Conservation (phyloP, 345 rosid species). For the Nephelium lappaceum region DNA sequence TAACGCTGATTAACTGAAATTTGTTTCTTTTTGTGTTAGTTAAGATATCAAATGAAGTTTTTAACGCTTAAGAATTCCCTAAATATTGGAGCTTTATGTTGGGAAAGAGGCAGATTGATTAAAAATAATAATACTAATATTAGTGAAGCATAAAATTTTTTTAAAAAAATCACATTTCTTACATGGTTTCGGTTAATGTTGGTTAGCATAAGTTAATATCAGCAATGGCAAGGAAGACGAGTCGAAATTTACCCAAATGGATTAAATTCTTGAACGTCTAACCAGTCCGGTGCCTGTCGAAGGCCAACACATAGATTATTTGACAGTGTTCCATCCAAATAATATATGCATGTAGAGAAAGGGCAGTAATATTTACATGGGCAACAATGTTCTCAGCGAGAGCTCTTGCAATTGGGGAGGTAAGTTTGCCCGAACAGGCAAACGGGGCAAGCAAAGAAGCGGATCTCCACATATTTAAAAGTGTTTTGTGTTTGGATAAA, state of each 20-base stretch:
- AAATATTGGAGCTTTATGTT: no score
- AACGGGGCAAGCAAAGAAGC: conserved; percentile 52
- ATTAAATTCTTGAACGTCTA: conserved; percentile 46
- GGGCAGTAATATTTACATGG: background rate
- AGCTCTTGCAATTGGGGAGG: conserved; percentile 36
- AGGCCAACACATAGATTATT: background rate
- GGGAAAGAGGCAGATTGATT: no score
- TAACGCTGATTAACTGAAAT: no score
- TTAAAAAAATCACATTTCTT: no score
- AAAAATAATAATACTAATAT: no score
- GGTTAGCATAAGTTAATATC: no score
- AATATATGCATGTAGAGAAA: background rate
- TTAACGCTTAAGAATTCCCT: no score
- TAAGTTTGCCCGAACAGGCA: conserved; percentile 39
- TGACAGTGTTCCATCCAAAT: conserved; percentile 18
- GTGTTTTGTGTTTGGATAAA: conserved; percentile 36
- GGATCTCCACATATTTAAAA: conserved; percentile 48
- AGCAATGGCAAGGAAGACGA: background rate
- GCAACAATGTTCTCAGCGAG: conserved; percentile 27
- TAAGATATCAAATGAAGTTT: no score
- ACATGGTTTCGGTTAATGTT: no score
- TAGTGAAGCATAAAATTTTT: no score
- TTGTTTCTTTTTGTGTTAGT: no score
- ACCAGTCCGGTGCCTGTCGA: conserved; percentile 26
- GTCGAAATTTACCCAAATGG: conserved; percentile 37